phyloP scores from a whole-genome alignment of 139 green algal genomes.

The Chlamydomonas asymmetrica region DNA sequence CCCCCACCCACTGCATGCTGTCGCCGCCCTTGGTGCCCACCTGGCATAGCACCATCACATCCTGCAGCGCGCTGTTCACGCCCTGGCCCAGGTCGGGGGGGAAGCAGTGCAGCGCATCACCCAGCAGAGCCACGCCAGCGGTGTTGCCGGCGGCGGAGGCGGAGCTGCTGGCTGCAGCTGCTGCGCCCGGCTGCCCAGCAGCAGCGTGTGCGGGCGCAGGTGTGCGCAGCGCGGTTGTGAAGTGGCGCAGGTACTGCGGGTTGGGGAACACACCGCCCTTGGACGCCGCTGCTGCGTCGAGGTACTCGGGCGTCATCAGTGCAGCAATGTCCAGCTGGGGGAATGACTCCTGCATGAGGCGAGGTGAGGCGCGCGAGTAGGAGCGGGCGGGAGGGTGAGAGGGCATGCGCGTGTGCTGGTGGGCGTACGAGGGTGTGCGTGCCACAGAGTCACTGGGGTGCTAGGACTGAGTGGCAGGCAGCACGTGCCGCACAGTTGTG shows the following conservation, averaged over 20 bases:
- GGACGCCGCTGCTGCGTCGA: slow-evolving; percentile 1
- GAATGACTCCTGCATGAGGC: slow-evolving; percentile 7
- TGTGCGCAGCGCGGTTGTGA: slow-evolving; percentile 4
- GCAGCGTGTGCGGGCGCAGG: not conserved
- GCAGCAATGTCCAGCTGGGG: slow-evolving; percentile 14
- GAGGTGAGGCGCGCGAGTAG: not conserved
- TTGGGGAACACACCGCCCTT: slow-evolving; percentile 21
- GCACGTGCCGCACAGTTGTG: too few species aligned
- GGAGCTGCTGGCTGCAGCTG: not conserved
- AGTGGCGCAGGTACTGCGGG: slow-evolving; percentile 22
- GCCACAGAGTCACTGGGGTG: too few species aligned
- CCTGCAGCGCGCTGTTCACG: slow-evolving; percentile 38
- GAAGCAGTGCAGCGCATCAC: slow-evolving; percentile 41
- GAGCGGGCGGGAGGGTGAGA: too few species aligned
- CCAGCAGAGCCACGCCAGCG: slow-evolving; percentile 12
- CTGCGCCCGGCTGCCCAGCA: too few species aligned
- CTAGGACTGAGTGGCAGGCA: too few species aligned
- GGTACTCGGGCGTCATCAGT: not conserved
- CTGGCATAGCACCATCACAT: slow-evolving; percentile 24
- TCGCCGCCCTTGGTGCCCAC: not conserved
- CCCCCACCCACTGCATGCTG: not conserved
- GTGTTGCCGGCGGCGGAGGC: not conserved
- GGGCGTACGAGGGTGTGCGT: too few species aligned
- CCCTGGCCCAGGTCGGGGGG: slow-evolving; percentile 47
- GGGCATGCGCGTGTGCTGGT: too few species aligned